phyloP scores from a whole-genome alignment of 352 stramenopile species.

The Globisporangium perplexum region DNA sequence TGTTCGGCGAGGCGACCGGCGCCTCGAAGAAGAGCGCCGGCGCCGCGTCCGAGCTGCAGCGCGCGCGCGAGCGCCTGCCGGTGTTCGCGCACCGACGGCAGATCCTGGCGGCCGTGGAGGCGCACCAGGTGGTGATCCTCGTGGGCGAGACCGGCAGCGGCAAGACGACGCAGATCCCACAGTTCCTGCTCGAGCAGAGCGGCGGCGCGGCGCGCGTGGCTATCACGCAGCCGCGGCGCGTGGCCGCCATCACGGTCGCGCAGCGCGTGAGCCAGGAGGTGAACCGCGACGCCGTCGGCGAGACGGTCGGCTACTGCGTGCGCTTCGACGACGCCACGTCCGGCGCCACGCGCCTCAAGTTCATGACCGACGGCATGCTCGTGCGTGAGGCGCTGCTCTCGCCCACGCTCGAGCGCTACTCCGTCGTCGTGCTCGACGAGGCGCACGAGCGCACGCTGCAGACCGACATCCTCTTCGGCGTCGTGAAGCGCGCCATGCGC shows the following conservation, averaged over 20 bases:
- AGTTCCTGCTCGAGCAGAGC: slow-evolving; percentile 80
- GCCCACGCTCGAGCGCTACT: slow-evolving; percentile 71
- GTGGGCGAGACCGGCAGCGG: slow-evolving; percentile 88
- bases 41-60: slow-evolving; percentile 37
- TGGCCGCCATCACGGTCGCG: slow-evolving; percentile 80
- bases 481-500: slow-evolving; percentile 81
- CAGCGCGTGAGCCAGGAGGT: slow-evolving; percentile 74
- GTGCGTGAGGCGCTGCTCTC: slow-evolving; percentile 84
- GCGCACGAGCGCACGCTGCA: slow-evolving; percentile 83
- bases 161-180: slow-evolving; percentile 90
- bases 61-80: slow-evolving; percentile 54
- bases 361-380: slow-evolving; percentile 91
- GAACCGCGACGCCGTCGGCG: slow-evolving; percentile 37
- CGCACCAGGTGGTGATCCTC: slow-evolving; percentile 80
- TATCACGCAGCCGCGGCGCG: slow-evolving; percentile 78
- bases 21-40: background rate
- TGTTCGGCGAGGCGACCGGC: slow-evolving; percentile 1
- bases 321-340: slow-evolving; percentile 92
- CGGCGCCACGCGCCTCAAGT: slow-evolving; percentile 90
- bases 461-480: slow-evolving; percentile 89
- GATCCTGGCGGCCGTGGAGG: slow-evolving; percentile 58
- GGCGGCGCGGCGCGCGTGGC: slow-evolving; percentile 40
- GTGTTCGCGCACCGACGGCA: slow-evolving; percentile 67
- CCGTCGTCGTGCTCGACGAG: slow-evolving; percentile 84
- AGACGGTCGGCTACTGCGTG: slow-evolving; percentile 90